These are phyloP conservation scores for Aegilops longissima DNA, from an alignment of 176 grass and related monocot species.

Conservation along the genomic window DNA sequence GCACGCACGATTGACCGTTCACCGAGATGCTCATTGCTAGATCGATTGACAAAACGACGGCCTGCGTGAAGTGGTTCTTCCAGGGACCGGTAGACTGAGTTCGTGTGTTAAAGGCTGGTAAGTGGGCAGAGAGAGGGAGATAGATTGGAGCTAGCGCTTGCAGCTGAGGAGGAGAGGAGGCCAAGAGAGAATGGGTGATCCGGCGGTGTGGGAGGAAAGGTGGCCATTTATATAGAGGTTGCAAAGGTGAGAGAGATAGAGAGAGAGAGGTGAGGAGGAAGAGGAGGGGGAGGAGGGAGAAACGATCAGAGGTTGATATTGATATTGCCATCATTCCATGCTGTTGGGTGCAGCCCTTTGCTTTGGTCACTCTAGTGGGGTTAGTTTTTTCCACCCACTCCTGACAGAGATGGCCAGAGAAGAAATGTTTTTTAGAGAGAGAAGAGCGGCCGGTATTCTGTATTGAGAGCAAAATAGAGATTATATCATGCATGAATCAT, in stretches of 20 bases:
- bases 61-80: neutral
- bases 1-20: conserved; percentile 95
- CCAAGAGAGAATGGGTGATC: neutral
- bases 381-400: conserved; percentile 85
- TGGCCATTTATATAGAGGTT: conserved; percentile 50
- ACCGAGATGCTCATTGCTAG: conserved; percentile 87
- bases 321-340: conserved; percentile 50
- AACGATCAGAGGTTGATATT: conserved; percentile 23
- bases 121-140: neutral
- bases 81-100: neutral
- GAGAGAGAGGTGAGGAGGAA: conserved; percentile 13
- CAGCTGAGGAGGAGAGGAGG: neutral
- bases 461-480: neutral
- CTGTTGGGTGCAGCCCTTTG: conserved; percentile 26
- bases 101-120: neutral
- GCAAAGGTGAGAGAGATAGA: neutral
- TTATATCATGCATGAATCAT: neutral
- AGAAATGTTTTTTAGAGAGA: neutral
- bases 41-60: neutral
- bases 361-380: conserved; percentile 43
- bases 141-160: neutral
- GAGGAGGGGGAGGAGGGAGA: neutral
- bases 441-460: neutral
- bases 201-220: conserved; percentile 27
- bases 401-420: conserved; percentile 39